Conservation (phyloP, 1,284 basidiomycete genomes). For the Erythrobasidium hasegawianum region DNA sequence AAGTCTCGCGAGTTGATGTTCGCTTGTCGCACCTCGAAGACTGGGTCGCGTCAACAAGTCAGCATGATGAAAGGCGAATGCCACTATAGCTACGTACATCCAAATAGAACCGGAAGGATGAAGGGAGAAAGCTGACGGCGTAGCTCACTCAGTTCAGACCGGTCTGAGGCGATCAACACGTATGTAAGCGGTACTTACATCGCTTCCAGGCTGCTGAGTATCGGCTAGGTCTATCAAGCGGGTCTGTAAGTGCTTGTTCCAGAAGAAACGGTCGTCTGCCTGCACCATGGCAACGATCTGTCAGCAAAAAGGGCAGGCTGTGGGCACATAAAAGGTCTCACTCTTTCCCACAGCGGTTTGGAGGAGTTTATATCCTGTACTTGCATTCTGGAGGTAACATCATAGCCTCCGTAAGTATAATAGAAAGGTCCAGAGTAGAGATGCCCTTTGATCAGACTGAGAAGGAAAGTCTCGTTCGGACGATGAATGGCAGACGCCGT, state of each 20-base stretch:
- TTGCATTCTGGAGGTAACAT: slow-evolving; percentile 84
- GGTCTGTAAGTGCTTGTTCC: slow-evolving; percentile 83
- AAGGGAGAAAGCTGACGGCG: slow-evolving; percentile 67
- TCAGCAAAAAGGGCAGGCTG: too few relatives aligned
- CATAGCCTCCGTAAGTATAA: slow-evolving; percentile 72
- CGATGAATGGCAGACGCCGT: slow-evolving; percentile 52
- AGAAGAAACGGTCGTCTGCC: slow-evolving; percentile 96
- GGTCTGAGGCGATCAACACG: too few relatives aligned
- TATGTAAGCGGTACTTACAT: background rate
- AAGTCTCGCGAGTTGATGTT: slow-evolving; percentile 75
- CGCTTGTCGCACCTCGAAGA: slow-evolving; percentile 78
- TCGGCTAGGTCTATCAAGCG: slow-evolving; percentile 64
- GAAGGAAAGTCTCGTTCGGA: slow-evolving; percentile 80
- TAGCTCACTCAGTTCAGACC: too few relatives aligned
- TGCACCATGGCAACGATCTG: slow-evolving; percentile 49
- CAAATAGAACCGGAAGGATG: slow-evolving; percentile 86
- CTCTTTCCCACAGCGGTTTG: slow-evolving; percentile 61
- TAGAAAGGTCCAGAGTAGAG: slow-evolving; percentile 71
- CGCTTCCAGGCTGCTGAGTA: slow-evolving; percentile 49
- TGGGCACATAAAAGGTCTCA: slow-evolving; percentile 53
- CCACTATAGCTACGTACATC: slow-evolving; percentile 61
- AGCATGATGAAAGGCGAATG: slow-evolving; percentile 11
- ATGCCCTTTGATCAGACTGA: slow-evolving; percentile 81
- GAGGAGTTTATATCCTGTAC: slow-evolving; percentile 61
- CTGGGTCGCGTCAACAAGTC: slow-evolving; percentile 52